phyloP scores from a whole-genome alignment of 1,139 yeast species.

The Pneumocystis murina region DNA sequence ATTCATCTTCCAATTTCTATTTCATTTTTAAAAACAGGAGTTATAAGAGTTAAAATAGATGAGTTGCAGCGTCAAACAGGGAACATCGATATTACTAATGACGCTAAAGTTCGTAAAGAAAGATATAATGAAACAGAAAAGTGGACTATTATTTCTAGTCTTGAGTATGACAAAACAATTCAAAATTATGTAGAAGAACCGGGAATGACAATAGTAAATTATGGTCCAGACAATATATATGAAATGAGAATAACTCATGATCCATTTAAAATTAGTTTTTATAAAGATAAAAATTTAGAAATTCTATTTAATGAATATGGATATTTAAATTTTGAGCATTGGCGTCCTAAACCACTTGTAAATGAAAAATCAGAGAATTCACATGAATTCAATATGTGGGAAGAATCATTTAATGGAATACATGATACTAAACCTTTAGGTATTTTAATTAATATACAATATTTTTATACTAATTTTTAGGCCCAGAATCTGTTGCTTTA shows the following conservation, averaged over 20 bases:
- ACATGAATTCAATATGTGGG: constrained; percentile 23
- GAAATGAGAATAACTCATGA: constrained; percentile 30
- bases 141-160: constrained; percentile 39
- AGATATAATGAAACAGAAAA: constrained; percentile 48
- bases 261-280: constrained; percentile 43
- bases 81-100: constrained; percentile 19
- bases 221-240: constrained; percentile 30
- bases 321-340: constrained; percentile 67
- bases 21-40: constrained; percentile 38
- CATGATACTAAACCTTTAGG: neutral
- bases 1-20: constrained; percentile 42
- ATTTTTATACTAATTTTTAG: constrained; percentile 51
- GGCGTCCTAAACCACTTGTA: constrained; percentile 28
- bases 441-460: constrained; percentile 17
- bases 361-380: neutral
- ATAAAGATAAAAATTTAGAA: constrained; percentile 32
- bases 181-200: constrained; percentile 6
- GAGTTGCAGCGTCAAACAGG: constrained; percentile 36
- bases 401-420: constrained; percentile 1
- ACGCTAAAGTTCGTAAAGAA: constrained; percentile 16
- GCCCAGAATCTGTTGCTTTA: constrained; percentile 79
- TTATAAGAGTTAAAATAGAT: constrained; percentile 46
- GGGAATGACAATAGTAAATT: constrained; percentile 21
- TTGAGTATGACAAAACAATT: constrained; percentile 14
- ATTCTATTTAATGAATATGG: constrained; percentile 52